Conservation (phyloP, 805 yeast genomes). For the Saccharomycopsis lassenensis region DNA sequence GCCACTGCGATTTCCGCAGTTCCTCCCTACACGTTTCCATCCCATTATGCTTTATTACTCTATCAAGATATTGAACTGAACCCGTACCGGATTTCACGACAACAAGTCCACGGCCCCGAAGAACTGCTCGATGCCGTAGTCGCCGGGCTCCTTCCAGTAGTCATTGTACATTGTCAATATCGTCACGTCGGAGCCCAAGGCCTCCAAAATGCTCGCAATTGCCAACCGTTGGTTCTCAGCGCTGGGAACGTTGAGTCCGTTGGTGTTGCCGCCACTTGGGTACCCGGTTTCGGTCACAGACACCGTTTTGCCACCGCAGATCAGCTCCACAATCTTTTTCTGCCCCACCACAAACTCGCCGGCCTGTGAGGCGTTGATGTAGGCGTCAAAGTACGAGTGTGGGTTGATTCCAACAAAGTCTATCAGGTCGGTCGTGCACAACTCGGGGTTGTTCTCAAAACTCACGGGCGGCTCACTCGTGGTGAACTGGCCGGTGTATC, state of each 20-base stretch:
- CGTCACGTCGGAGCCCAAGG: constrained; percentile 49
- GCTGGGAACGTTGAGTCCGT: constrained; percentile 68
- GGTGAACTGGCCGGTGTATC: constrained; percentile 66
- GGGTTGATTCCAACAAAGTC: constrained; percentile 83
- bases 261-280: constrained; percentile 60
- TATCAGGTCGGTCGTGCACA: constrained; percentile 60
- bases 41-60: too few relatives aligned
- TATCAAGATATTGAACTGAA: too few relatives aligned
- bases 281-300: constrained; percentile 82
- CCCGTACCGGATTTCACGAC: too few relatives aligned
- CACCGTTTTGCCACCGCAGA: constrained; percentile 48
- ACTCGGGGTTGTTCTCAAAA: constrained; percentile 47
- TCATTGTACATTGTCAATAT: constrained; percentile 77
- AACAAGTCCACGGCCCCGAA: constrained; percentile 52
- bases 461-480: constrained; percentile 87
- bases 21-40: too few relatives aligned
- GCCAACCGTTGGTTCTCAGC: constrained; percentile 63
- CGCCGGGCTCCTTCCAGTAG: constrained; percentile 79
- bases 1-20: not conserved
- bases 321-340: constrained; percentile 37
- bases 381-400: constrained; percentile 70
- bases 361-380: constrained; percentile 50
- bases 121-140: constrained; percentile 74
- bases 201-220: constrained; percentile 47
- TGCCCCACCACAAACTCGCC: constrained; percentile 65